Base-by-base conservation (phyloP, 805 yeast species). In the Limtongia smithiae region DNA sequence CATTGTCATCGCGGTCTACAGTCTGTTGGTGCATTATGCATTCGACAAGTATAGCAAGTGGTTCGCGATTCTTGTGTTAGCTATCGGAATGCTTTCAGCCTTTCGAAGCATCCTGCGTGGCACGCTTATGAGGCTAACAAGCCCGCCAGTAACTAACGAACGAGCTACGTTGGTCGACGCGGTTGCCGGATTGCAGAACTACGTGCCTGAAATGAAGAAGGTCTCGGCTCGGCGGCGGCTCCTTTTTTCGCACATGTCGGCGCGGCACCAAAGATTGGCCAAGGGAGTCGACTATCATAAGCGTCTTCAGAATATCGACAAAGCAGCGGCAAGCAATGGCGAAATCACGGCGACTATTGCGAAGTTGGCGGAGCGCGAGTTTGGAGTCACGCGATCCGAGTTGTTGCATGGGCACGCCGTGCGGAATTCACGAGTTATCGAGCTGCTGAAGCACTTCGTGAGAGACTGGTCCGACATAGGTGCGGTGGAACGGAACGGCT, bases 381-480 rank as follows among this genome's bases (percentile, higher is more conserved):
- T 74, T 51, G 62, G 71, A 0, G 65, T 80, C n/a, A 51, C 70
- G 0, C 47, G 65, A 1, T 61, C 71, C 38, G 87, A 83, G 25
- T 44, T 81, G 32, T 62, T 71, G 22, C 64, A 68, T 22, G 65
- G 68, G n/a, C 68, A 68, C 37, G 64, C 73, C 2, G 38, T 48
- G 1, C 35, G 50, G 1, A 41, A 45, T 15, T 46, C 55, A 21
- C 36, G 50, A 2, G 62, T 59, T 2, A 37, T 59, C n/a, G 70
- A 61, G 64, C 71, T 85, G 4, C 60, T 91, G 30, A 81, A 88
- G 43, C 96, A 89, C 65, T 77, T 77, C 52, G 77, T 81, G 8
- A 70, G 96, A 41, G 97, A 91, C 63, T 90, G 95, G 93, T 68
- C 82, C 2, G 57, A 55, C 0, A 65, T 65, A 14, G 81, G 78